Percentiles rank a stretch among this genome's conserved stretches.
phyloP scores from a whole-genome alignment of 139 green algal genomes.

The Closterium sp. region DNA sequence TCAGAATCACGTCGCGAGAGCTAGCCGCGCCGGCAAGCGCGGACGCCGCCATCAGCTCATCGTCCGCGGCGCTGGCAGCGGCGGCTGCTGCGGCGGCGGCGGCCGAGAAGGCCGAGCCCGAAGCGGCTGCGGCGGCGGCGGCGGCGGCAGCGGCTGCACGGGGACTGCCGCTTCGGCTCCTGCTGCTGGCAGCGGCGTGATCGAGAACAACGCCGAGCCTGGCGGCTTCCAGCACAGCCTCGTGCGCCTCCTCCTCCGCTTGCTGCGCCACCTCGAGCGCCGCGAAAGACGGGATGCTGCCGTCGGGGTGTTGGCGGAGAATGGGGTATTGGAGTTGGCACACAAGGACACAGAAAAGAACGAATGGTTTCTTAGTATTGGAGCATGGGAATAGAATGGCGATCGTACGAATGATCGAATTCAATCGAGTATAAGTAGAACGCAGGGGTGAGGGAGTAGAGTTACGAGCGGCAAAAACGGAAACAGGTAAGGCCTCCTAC shows the following conservation, averaged over 20 bases:
- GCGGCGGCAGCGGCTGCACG: background rate
- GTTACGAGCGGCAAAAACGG: background rate
- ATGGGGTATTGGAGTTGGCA: too few relatives aligned
- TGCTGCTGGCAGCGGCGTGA: background rate
- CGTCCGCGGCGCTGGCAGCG: background rate
- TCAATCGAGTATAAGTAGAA: background rate
- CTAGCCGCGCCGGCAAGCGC: background rate
- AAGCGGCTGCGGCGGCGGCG: background rate
- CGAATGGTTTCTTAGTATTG: background rate
- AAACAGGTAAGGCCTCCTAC: slow-evolving; percentile 16
- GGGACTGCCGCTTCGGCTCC: background rate
- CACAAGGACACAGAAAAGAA: background rate
- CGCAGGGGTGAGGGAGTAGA: background rate
- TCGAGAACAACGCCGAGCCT: slow-evolving; percentile 19
- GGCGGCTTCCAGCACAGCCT: background rate
- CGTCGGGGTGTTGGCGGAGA: background rate
- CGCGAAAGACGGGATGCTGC: slow-evolving; percentile 14
- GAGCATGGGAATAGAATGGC: background rate
- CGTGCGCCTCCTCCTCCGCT: slow-evolving; percentile 9
- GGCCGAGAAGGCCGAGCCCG: background rate
- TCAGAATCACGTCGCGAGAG: slow-evolving; percentile 37
- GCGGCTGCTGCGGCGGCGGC: too few relatives aligned
- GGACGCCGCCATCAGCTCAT: background rate
- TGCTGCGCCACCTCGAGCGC: background rate
- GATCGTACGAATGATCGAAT: background rate